These are phyloP conservation scores for Microdochium trichocladiopsis DNA, from an alignment of 2,329 filamentous ascomycete genomes.

Conservation along the genomic window DNA sequence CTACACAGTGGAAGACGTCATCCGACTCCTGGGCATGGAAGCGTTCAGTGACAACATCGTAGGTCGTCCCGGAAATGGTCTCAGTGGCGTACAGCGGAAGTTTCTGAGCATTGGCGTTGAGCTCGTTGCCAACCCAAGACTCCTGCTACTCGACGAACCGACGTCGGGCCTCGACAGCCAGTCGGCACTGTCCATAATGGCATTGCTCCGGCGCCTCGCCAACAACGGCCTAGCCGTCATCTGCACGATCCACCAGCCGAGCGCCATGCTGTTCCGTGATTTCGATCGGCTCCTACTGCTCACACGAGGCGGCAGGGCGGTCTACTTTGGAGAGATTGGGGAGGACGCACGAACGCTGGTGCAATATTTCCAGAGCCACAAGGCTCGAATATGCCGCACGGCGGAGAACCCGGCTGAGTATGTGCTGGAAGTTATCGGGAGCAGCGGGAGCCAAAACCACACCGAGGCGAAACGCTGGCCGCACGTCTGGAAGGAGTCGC, in stretches of 20 bases:
- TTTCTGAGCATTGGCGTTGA: slow-evolving; percentile 69
- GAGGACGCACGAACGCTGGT: slow-evolving; percentile 57
- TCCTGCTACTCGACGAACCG: slow-evolving; percentile 64
- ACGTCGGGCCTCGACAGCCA: slow-evolving; percentile 66
- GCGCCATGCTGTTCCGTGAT: slow-evolving; percentile 58
- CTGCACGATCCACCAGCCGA: slow-evolving; percentile 66
- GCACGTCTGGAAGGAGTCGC: slow-evolving; percentile 56
- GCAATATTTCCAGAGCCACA: slow-evolving; percentile 56
- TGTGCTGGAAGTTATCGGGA: slow-evolving; percentile 35
- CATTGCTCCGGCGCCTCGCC: slow-evolving; percentile 62
- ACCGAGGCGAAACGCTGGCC: slow-evolving; percentile 68
- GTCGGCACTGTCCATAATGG: slow-evolving; percentile 60
- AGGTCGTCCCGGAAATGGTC: not conserved
- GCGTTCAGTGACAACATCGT: not conserved
- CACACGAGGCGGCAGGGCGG: slow-evolving; percentile 62
- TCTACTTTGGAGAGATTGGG: slow-evolving; percentile 68
- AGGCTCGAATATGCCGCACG: slow-evolving; percentile 59
- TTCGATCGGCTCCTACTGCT: slow-evolving; percentile 69
- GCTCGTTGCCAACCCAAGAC: slow-evolving; percentile 59
- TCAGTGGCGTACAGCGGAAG: slow-evolving; percentile 45
- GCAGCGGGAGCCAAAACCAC: slow-evolving; percentile 24
- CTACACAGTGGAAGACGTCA: slow-evolving; percentile 61
- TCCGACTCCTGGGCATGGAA: slow-evolving; percentile 59
- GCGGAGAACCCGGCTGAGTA: slow-evolving; percentile 41
- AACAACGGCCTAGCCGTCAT: slow-evolving; percentile 63